Evolutionary conservation across 345 rosid genomes (phyloP), one percentile per base, ranked within the genome.

Genomic region (Theobroma cacao): DNA sequence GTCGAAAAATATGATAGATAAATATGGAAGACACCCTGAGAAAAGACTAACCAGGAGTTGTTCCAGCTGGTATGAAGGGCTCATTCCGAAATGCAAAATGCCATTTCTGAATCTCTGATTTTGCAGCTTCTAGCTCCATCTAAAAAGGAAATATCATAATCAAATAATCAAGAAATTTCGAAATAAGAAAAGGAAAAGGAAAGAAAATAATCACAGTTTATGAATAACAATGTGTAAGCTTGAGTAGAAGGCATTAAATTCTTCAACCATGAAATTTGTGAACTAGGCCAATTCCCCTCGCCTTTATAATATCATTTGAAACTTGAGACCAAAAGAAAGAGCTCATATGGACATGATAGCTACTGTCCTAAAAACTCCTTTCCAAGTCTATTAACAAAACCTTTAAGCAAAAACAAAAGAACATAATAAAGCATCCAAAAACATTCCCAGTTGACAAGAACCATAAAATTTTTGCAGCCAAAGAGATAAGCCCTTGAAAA

Each of bases 61-160:
- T 81, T 74, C 95, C 98, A 30, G 85, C 45, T 4, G 94, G 91
- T 41, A 91, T 72, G 77, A 90, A 91, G 74, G 92, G 78, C 80
- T 92, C 96, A 22, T 86, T 92, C 87, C 73, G 90, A 87, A 93
- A 93, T n/a, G 95, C 85, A 78, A 93, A 85, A 80, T 86, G 92
- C 99, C 99, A 95, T 83, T 87, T 91, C 70, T 84, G 89, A 85
- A 93, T 89, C 86, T 91, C 95, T 47, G 87, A 73, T 83, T 90
- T 93, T 8, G 97, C 91, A 78, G 88, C 87, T 82, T 93, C 94
- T 82, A 93, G 98, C 75, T 92, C 96, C 14, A 69, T 45, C 97
- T 95, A 82, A 77, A 75, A 17, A 77, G 45, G 22, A 31, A 79
- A 30, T 73, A 18, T 73, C 69, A 64, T 31, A 28, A 47, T 7